Evolutionary conservation across 805 yeast genomes (phyloP), one percentile per base, ranked within the genome.

Genomic region (Brettanomyces anomalus): DNA sequence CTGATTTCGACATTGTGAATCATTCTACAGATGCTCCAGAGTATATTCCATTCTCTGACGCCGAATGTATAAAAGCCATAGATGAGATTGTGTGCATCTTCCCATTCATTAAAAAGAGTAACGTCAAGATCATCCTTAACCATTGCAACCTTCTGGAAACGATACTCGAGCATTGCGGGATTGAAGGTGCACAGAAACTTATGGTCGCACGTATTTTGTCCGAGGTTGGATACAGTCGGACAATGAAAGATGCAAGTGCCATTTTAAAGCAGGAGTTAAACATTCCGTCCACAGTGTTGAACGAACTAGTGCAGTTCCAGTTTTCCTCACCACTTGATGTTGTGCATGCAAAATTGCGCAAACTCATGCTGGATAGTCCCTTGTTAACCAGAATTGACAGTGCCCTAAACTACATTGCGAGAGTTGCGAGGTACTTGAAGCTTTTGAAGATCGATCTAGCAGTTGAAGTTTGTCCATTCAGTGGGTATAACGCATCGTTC

Each of bases 21-120:
- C 66, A 46, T 30, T 50, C 61, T 0, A 44, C 42, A 19, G 64
- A 60, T 39, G 49, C 61, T 3, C 19, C 46, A 4, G 64, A 58
- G 16, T 50, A 49, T 41, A 58, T 73, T 8, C 65, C 77, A 2
- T 72, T 74, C 37, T 73, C 82, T 49, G 97, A 93, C 57, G 96
- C 97, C 0, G 99, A 93, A 55, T 77, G 90, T 45, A 67, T 93
- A 38, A 84, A 84, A 49, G 85, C 87, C 1, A 70, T 86, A 31
- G 89, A 83, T 54, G 96, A 89, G 51, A 69, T 88, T 4, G 59
- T 85, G 2, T 58, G 68, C 0, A 58, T 71, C 2, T 77, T 85
- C 49, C 94, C 93, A 1, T 81, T 84, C 36, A 79, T 84, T 53
- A 72, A 73, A 36, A 65, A 65, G 24, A 66, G 76, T 1, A 76